Evolutionary conservation across 352 stramenopile genomes (phyloP), one percentile per base, ranked within the genome.

Genomic region (Phytophthora rubi): DNA sequence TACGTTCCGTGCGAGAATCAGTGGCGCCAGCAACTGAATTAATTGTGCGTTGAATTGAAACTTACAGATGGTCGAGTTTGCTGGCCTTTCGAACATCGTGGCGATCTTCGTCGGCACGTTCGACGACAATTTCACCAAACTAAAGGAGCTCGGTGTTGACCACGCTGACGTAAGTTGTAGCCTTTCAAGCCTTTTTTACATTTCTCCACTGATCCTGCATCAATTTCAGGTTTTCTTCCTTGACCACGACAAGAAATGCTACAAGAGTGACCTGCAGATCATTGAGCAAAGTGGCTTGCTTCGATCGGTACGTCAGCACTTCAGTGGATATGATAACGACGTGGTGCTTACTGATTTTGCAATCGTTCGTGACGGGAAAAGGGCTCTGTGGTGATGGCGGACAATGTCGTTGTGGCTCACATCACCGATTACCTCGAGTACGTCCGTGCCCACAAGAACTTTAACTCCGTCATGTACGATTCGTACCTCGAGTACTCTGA

Each of bases 391-490:
- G 65, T 83, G 4, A 66, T 82, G 47, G 73, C 76, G 0, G 79
- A 82, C 59, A 86, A 86, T 23, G 67, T 86, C 23, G 66, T 82
- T 57, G 68, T 28, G 6, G 73, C 71, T 30, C 65, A 45, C 1
- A 76, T 74, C 16, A 73, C 58, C 3, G 73, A 79, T 26, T 82
- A 86, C 49, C 48, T 82, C 8, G 76, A 83, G 35, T 83, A 85
- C 55, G 47, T 83, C n/a, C 67, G 69, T 9, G 42, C 28, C 4
- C 68, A 80, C 58, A 16, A 54, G 6, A 70, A 65, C 18, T 85
- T 82, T 54, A 60, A 49, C 33, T 79, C 74, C 23, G 56, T 80
- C 47, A 69, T 75, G 59, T 70, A 78, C 23, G 74, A 84, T 12
- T 79, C 77, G 26, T 79, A 65, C 16, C 54, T 84, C 33, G 68